These are phyloP conservation scores for Kluyveromyces siamensis DNA, from an alignment of 805 yeast species.

Conservation along the genomic window DNA sequence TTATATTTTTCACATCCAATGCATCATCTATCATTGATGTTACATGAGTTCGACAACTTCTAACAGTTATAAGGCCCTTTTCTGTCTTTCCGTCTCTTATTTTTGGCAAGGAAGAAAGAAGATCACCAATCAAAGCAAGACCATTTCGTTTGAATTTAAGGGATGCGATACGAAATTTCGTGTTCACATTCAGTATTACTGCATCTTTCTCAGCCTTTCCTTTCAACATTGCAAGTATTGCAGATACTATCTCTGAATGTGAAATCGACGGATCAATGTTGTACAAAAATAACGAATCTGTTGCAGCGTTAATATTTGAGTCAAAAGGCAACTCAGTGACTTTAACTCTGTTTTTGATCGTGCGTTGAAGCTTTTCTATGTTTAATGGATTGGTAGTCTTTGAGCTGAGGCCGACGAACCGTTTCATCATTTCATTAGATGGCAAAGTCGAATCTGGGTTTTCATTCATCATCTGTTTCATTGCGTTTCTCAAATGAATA, in stretches of 20 bases:
- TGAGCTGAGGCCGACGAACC: slow-evolving; percentile 42
- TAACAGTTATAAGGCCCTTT: slow-evolving; percentile 4
- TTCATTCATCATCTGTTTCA: slow-evolving; percentile 40
- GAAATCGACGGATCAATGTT: slow-evolving; percentile 65
- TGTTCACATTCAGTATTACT: slow-evolving; percentile 48
- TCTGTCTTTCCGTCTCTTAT: slow-evolving; percentile 14
- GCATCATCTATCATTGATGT: background rate
- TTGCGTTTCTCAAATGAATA: slow-evolving; percentile 62
- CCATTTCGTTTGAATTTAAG: slow-evolving; percentile 26
- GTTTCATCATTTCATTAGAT: slow-evolving; percentile 44
- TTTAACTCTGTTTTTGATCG: background rate
- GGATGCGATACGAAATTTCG: slow-evolving; percentile 56
- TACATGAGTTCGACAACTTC: slow-evolving; percentile 3
- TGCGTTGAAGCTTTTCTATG: background rate
- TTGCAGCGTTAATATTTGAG: background rate
- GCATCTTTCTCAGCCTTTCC: slow-evolving; percentile 35
- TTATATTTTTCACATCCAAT: background rate
- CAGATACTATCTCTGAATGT: slow-evolving; percentile 44
- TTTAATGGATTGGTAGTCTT: slow-evolving; percentile 29
- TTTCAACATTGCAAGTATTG: slow-evolving; percentile 30
- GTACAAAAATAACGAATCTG: slow-evolving; percentile 54
- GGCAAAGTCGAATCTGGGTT: slow-evolving; percentile 31
- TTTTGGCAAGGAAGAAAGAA: slow-evolving; percentile 26
- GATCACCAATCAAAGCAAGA: slow-evolving; percentile 10
- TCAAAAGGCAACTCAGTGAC: background rate